A percentile compares a stretch with the other conserved stretches of the same genome.
Evolutionary conservation across 1,284 basidiomycete species (phyloP).

Genomic region (Tilletia setariae): DNA sequence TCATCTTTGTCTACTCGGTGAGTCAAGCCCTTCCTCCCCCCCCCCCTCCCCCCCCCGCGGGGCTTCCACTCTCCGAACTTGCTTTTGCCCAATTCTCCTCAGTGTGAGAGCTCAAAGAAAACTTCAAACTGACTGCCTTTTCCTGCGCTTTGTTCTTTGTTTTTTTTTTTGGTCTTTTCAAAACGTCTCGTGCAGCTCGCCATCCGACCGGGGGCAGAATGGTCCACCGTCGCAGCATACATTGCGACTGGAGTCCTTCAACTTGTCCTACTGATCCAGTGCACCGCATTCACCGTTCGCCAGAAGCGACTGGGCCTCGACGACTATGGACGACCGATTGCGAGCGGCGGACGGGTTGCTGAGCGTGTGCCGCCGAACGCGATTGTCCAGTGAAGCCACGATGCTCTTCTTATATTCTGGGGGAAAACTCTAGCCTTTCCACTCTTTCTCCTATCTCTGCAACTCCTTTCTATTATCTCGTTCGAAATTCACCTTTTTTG

Average conservation of each 20-base stretch:
- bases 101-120: constrained; percentile 68
- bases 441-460: too few relatives aligned
- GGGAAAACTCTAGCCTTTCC: too few relatives aligned
- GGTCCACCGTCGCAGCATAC: constrained; percentile 60
- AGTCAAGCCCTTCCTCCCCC: constrained; percentile 56
- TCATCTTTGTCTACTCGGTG: constrained; percentile 82
- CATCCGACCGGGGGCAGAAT: constrained; percentile 43
- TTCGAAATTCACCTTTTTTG: too few relatives aligned
- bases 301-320: constrained; percentile 77
- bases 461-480: too few relatives aligned
- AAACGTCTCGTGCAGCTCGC: constrained; percentile 29
- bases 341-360: neutral
- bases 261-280: constrained; percentile 66
- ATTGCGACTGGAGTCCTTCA: constrained; percentile 84
- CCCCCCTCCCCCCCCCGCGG: too few relatives aligned
- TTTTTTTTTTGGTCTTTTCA: too few relatives aligned
- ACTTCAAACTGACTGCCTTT: constrained; percentile 66
- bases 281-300: constrained; percentile 53
- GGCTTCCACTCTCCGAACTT: constrained; percentile 13
- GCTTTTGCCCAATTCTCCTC: constrained; percentile 50
- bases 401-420: too few relatives aligned
- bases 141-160: constrained; percentile 36
- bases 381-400: neutral
- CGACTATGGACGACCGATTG: constrained; percentile 79
- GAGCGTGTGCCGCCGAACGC: constrained; percentile 8